Evolutionary conservation across 164 flowering plant species (phyloP), one percentile per base, ranked within the genome.

Genomic region (Liriodendron chinense): DNA sequence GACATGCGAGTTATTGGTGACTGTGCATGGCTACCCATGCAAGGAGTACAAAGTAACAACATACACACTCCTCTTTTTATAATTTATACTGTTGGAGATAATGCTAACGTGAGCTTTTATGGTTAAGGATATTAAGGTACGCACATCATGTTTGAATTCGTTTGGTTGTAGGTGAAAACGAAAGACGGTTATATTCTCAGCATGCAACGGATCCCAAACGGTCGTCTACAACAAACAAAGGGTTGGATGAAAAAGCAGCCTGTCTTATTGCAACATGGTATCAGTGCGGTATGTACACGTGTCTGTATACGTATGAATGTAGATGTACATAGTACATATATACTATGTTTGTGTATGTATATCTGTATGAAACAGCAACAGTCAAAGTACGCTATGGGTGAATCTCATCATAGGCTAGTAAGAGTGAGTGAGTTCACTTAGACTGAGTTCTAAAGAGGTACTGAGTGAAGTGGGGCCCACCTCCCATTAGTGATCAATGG

Each of bases 201-300:
- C 77, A 47, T 90, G 76, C 94, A 90, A 73, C 86, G 94, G 69
- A 89, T 90, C 6, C 87, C 91, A 20, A 83, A 83, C 24, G 91
- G 92, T 13, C 88, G 85, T 23, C 57, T 0, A 5, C 79, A 72
- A n/a, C 77, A n/a, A n/a, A n/a, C 72, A 18, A 75, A 74, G 21
- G 68, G 18, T 3, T 28, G 43, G 9, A 34, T 7, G 25, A 72
- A 53, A 21, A 77, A 47, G 76, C 88, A 73, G 69, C 96, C 96
- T 1, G 91, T 92, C 26, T 70, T 92, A 18, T 75, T 92, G 16
- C 96, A 90, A 65, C 96, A 92, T 78, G 94, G 96, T 0, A 85
- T 92, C 16, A 84, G 90, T 50, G 90, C 88, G 86, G 94, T 92
- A 84, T 50, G 84, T 70, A 34, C 24, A 10, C 13, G 14, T 65